A percentile compares a stretch with the other conserved stretches of the same genome.
Evolutionary conservation across 768 basidiomycete species (phyloP).

Genomic region (Calocybe indica): DNA sequence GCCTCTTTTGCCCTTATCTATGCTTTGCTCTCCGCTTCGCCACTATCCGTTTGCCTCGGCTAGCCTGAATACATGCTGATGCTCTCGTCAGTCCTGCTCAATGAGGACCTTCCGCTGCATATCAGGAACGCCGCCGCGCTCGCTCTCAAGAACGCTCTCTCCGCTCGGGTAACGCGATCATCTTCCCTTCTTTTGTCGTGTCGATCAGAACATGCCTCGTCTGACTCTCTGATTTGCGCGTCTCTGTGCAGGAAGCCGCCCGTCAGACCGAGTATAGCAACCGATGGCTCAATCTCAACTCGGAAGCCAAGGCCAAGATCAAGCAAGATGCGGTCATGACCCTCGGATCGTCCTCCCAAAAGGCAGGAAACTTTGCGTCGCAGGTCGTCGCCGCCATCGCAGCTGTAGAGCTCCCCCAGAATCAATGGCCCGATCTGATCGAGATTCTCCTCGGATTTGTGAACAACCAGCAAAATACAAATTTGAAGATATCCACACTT

Average conservation of each 20-base stretch:
- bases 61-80: slow-evolving; percentile 92
- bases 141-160: slow-evolving; percentile 92
- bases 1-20: no score
- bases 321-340: slow-evolving; percentile 84
- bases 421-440: slow-evolving; percentile 89
- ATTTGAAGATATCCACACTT: slow-evolving; percentile 79
- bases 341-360: slow-evolving; percentile 63
- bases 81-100: slow-evolving; percentile 79
- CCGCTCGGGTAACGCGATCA: slow-evolving; percentile 64
- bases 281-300: slow-evolving; percentile 78
- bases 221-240: slow-evolving; percentile 10
- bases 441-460: slow-evolving; percentile 84
- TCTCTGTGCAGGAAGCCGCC: slow-evolving; percentile 52
- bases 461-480: slow-evolving; percentile 65
- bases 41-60: slow-evolving; percentile 2
- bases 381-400: slow-evolving; percentile 95
- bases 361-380: slow-evolving; percentile 83
- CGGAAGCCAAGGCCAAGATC: slow-evolving; percentile 67
- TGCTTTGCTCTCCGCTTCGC: no score
- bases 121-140: slow-evolving; percentile 94
- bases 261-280: slow-evolving; percentile 72
- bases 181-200: slow-evolving; percentile 5
- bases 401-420: slow-evolving; percentile 82
- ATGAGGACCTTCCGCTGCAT: slow-evolving; percentile 63
- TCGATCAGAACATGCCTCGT: slow-evolving; percentile 9